Evolutionary conservation across 2,329 filamentous ascomycete species (phyloP), one percentile per base, ranked within the genome.

Genomic region (Xylariaceae sp.): DNA sequence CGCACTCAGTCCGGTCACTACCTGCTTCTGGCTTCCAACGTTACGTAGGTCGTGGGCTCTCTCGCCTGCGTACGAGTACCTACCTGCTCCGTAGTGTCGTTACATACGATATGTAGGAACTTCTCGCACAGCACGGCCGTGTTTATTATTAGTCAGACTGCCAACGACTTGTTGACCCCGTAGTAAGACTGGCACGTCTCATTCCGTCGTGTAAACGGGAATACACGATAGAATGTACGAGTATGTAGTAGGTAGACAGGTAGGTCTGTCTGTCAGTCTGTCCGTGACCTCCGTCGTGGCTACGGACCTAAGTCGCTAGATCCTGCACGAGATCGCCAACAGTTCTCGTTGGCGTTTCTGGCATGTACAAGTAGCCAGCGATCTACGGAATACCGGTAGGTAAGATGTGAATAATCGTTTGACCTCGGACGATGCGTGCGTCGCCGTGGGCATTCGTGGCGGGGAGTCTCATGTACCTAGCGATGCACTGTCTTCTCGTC

Each of bases 361-460:
- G 53, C 57, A 51, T 50, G 56, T 64, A 55, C 51, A 44, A 13
- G 34, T 15, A 30, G 23, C 37, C 37, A 41, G 37, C 9, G 9
- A 41, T 13, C 37, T 41, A 41, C 37, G 9, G 9, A 9, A 41
- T 41, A 10, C 37, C 37, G 23, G 37, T 13, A 41, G 37, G 37
- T 41, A 50, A 53, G 52, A 50, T 57, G 68, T 69, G 69, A 72
- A 65, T 69, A 67, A 69, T 71, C 71, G 73, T 75, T 74, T 74
- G 72, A 72, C 67, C 71, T 73, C 68, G 62, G 71, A 30, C 23
- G 23, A 30, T 30, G 23, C 23, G 4, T 30, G 23, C 23, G 23
- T 30, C 23, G 23, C 5, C 23, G 23, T 30, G 23, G 67, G 70
- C 70, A 76, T 75, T 73, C 72, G 67, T 66, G 66, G 63, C 61